Conservation (phyloP, 2,329 filamentous ascomycete species). For the Fusarium brevicatenulatum region DNA sequence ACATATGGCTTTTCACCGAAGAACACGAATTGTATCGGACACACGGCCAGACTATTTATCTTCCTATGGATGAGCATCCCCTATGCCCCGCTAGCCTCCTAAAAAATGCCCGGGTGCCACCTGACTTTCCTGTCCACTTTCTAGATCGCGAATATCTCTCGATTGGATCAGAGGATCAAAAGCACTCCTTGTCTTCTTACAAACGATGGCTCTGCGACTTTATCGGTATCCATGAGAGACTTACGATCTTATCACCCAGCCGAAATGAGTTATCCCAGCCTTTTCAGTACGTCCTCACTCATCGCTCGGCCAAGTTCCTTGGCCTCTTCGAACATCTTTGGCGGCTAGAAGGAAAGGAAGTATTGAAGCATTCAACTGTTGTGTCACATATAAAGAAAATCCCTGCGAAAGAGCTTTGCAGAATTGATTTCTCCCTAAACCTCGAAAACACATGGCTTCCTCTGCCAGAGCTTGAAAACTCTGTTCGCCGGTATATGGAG, state of each 20-base stretch:
- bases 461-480: background rate
- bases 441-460: slow-evolving; percentile 27
- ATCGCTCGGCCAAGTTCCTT: slow-evolving; percentile 1
- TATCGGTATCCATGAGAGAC: background rate
- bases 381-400: background rate
- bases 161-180: background rate
- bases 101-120: background rate
- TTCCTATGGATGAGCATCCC: background rate
- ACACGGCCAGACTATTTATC: background rate
- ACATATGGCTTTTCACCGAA: accelerated
- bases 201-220: slow-evolving; percentile 11
- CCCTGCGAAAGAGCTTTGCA: slow-evolving; percentile 1
- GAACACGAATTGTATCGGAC: accelerated
- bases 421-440: background rate
- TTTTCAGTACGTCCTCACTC: slow-evolving; percentile 15
- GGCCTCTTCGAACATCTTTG: slow-evolving; percentile 26
- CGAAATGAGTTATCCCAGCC: background rate
- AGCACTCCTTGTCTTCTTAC: background rate
- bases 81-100: slow-evolving; percentile 19
- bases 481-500: slow-evolving; percentile 19
- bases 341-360: background rate
- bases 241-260: slow-evolving; percentile 6
- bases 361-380: background rate
- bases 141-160: background rate
- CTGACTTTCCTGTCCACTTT: background rate